Evolutionary conservation across 169 alveolate species (phyloP).

Genomic region (Plasmodium coatneyi): DNA sequence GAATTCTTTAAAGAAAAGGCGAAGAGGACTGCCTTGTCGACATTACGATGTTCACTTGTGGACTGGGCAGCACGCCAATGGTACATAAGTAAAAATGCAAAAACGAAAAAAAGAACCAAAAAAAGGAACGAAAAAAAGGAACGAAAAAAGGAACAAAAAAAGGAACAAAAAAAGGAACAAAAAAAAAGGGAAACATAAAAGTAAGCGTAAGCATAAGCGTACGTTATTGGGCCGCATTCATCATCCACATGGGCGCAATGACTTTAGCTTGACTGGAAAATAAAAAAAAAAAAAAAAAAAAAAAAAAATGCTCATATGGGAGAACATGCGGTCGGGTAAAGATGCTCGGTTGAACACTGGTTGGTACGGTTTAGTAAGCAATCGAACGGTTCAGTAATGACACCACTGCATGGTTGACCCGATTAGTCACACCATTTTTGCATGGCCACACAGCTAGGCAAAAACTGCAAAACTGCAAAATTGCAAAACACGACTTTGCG

Average conservation of each 20-base stretch:
- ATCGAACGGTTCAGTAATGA: neutral
- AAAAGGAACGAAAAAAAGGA: neutral
- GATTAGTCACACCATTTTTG: neutral
- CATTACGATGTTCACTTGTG: neutral
- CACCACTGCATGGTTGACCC: neutral
- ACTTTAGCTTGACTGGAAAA: neutral
- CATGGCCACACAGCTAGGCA: neutral
- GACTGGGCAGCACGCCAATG: constrained; percentile 3
- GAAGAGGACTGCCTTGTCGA: neutral
- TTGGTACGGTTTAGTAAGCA: neutral
- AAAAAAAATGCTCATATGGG: neutral
- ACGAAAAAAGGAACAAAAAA: neutral
- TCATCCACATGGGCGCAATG: constrained; percentile 1
- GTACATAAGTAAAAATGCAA: neutral
- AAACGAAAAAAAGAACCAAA: neutral
- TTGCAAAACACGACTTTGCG: neutral
- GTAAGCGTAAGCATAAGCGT: neutral
- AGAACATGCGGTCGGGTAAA: neutral
- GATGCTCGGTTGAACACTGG: neutral
- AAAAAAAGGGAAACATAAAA: neutral
- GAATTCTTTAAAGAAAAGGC: neutral
- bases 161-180: neutral
- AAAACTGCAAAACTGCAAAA: neutral
- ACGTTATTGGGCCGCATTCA: neutral
- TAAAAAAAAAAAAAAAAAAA: neutral